Percentiles rank a stretch among this genome's conserved stretches.
phyloP scores from a whole-genome alignment of 192 early-diverging fungal genomes.

The Haplosporangium gracile region DNA sequence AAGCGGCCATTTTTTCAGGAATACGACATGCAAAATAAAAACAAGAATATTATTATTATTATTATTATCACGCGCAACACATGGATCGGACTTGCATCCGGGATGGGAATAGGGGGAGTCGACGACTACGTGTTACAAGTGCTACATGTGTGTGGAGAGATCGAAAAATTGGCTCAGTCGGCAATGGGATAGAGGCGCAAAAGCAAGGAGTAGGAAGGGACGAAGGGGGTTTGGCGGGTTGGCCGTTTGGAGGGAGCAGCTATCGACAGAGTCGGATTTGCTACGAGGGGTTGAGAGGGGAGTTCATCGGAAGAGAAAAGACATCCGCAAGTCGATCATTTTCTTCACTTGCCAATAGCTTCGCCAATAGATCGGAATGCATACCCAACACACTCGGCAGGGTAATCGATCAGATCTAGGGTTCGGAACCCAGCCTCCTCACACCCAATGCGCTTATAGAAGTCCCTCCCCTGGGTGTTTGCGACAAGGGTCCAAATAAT shows the following conservation, averaged over 20 bases:
- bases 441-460: constrained; percentile 47
- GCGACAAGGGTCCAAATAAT: constrained; percentile 51
- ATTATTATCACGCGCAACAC: background rate
- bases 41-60: background rate
- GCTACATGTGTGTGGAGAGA: background rate
- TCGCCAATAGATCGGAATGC: constrained; percentile 24
- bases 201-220: background rate
- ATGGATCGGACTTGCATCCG: background rate
- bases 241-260: background rate
- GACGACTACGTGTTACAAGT: background rate
- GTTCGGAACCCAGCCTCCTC: constrained; percentile 24
- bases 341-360: constrained; percentile 17
- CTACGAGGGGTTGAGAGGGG: background rate
- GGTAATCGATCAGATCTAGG: constrained; percentile 19
- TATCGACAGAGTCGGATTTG: background rate
- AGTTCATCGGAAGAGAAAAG: background rate
- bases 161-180: background rate
- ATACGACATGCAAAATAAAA: background rate
- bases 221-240: background rate
- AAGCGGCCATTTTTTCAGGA: background rate
- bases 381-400: constrained; percentile 40
- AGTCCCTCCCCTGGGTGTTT: constrained; percentile 29
- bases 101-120: background rate
- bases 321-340: background rate
- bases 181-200: background rate